Base-by-base conservation (phyloP, 176 grass and related monocot genomes). In the Oropetium thomaeum region DNA sequence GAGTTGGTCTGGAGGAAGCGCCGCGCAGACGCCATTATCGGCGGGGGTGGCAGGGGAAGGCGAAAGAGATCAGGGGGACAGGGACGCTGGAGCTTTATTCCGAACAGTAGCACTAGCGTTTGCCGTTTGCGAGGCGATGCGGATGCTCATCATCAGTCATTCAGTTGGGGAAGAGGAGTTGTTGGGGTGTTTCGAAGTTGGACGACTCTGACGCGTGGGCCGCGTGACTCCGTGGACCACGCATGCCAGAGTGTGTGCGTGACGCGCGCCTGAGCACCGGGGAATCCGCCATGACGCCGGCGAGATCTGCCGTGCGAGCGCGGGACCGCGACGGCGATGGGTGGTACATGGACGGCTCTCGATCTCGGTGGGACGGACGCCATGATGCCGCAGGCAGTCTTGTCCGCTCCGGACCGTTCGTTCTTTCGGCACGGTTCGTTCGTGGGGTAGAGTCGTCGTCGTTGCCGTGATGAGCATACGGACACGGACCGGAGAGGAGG, bases 1-100 rank as follows among this genome's bases (percentile, higher is more conserved):
- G 81, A 78, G 77, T 55, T 84, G 22, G 76, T 65, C 77, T 89
- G 90, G 42, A 93, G 87, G 48, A 88, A 37, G 44, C 85, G 80
- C 28, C 68, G 72, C 54, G 78, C 71, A 8, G 75, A 54, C 75
- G 62, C 75, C 62, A 55, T 52, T 28, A 80, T 57, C 76, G 62
- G 33, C 32, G 15, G 67, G 67, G 17, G 16, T 20, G 41, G 31
- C 45, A 6, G 47, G 47, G 79, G 28, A 28, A 71, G 39, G 12
- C 40, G 33, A 34, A 70, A 80, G 75, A 40, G 53, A 45, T 54
- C 30, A 20, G 43, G 16, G n/a, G 30, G 49, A 79, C 58, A 47
- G 26, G 5, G 62, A 51, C 10, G 11, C n/a, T n/a, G 27, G 49
- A 38, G 49, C 9, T 38, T 72, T 55, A 54, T 51, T 12, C 1